Conservation (phyloP, 768 basidiomycete genomes). For the Fomitopsis pulvina region DNA sequence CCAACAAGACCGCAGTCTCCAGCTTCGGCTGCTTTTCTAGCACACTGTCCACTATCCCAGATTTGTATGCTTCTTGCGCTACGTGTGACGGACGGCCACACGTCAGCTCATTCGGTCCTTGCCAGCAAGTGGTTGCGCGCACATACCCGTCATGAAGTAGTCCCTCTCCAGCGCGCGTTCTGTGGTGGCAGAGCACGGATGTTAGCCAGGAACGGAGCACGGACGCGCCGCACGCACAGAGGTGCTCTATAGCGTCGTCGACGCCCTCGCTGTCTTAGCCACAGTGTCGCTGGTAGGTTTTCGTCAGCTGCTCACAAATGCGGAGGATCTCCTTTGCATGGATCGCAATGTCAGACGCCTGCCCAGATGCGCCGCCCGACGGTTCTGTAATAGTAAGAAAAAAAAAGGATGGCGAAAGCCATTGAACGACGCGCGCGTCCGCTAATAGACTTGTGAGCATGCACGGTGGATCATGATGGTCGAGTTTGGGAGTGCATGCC, state of each 20-base stretch:
- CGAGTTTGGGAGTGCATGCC: conserved; percentile 88
- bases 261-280: conserved; percentile 55
- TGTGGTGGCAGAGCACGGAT: conserved; percentile 23
- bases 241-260: conserved; percentile 62
- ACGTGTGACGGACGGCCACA: conserved; percentile 7
- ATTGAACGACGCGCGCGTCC: not conserved
- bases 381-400: no score
- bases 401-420: no score
- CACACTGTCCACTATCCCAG: conserved; percentile 92
- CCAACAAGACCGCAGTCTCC: conserved; percentile 33
- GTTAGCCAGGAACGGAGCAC: not conserved
- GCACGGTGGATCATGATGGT: conserved; percentile 98
- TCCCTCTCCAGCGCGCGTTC: conserved; percentile 89
- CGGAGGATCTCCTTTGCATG: conserved; percentile 95
- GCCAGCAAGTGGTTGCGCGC: not conserved
- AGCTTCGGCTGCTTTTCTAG: conserved; percentile 68
- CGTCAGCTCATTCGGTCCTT: not conserved
- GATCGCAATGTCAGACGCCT: conserved; percentile 96
- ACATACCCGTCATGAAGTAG: conserved; percentile 87
- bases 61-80: conserved; percentile 84
- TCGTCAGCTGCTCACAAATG: conserved; percentile 74
- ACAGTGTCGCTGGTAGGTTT: conserved; percentile 89
- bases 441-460: conserved; percentile 15
- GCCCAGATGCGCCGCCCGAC: conserved; percentile 92
- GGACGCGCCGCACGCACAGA: conserved; percentile 46